A percentile compares a stretch with the other conserved stretches of the same genome.
Conservation (phyloP, 805 yeast genomes). For the Lipomyces kockii region DNA sequence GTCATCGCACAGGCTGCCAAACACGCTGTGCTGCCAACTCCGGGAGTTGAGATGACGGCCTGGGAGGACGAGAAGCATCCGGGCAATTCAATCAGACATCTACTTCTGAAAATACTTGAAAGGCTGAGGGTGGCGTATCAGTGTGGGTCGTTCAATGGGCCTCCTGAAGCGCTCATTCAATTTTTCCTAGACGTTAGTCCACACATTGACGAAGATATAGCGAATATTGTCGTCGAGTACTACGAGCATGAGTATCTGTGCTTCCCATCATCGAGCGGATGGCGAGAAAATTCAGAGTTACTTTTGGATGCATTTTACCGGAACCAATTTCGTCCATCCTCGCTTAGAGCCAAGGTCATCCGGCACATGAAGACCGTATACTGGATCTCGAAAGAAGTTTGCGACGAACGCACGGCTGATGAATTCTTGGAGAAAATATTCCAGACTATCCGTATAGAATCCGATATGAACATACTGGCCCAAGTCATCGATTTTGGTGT, state of each 20-base stretch:
- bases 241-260: conserved; percentile 59
- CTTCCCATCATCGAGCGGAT: conserved; percentile 55
- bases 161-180: conserved; percentile 50
- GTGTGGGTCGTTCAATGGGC: conserved; percentile 49
- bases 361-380: conserved; percentile 48
- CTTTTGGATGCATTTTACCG: conserved; percentile 55
- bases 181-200: conserved; percentile 50
- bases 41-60: background rate
- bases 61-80: conserved; percentile 1
- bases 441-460: conserved; percentile 38
- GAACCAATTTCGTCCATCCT: conserved; percentile 38
- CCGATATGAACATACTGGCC: conserved; percentile 45
- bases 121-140: conserved; percentile 45
- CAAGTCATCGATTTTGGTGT: conserved; percentile 41
- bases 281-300: conserved; percentile 55
- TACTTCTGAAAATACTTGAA: conserved; percentile 38
- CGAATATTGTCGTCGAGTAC: conserved; percentile 53
- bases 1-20: conserved; percentile 41
- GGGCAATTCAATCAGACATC: conserved; percentile 36
- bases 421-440: conserved; percentile 47
- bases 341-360: conserved; percentile 38
- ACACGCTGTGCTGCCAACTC: background rate
- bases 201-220: conserved; percentile 48
- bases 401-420: conserved; percentile 44
- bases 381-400: conserved; percentile 46